Conservation (phyloP, 345 rosid genomes). For the Syzygium grande region DNA sequence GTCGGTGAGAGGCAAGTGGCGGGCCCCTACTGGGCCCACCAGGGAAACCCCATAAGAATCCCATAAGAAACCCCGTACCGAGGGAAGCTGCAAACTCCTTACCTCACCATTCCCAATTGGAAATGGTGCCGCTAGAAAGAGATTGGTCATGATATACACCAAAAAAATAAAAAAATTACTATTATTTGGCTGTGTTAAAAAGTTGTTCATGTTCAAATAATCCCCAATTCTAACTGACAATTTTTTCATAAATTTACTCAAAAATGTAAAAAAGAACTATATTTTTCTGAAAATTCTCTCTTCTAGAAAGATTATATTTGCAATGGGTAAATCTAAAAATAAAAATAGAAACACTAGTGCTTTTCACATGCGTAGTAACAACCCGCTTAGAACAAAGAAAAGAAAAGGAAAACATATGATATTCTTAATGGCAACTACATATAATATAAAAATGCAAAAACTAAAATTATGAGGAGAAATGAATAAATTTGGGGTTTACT, state of each 20-base stretch:
- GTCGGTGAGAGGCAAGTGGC: background rate
- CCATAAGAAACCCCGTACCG: background rate
- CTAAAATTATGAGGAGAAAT: no score
- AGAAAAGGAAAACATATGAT: background rate
- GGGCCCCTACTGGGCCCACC: background rate
- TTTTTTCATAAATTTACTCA: background rate
- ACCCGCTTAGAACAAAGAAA: background rate
- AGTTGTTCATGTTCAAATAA: background rate
- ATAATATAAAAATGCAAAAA: no score
- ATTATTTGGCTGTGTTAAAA: background rate
- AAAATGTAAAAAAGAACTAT: background rate
- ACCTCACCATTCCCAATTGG: background rate
- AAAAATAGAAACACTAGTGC: background rate
- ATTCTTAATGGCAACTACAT: background rate
- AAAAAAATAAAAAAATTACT: no score
- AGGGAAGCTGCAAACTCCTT: background rate
- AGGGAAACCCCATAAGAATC: no score
- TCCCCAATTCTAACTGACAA: background rate
- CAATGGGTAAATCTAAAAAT: background rate
- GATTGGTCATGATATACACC: background rate
- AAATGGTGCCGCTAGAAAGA: background rate
- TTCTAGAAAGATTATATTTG: background rate
- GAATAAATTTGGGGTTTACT: no score
- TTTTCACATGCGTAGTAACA: background rate
- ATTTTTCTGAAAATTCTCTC: background rate